These are phyloP conservation scores for Yarrowia keelungensis DNA, from an alignment of 805 yeast species.

Conservation along the genomic window DNA sequence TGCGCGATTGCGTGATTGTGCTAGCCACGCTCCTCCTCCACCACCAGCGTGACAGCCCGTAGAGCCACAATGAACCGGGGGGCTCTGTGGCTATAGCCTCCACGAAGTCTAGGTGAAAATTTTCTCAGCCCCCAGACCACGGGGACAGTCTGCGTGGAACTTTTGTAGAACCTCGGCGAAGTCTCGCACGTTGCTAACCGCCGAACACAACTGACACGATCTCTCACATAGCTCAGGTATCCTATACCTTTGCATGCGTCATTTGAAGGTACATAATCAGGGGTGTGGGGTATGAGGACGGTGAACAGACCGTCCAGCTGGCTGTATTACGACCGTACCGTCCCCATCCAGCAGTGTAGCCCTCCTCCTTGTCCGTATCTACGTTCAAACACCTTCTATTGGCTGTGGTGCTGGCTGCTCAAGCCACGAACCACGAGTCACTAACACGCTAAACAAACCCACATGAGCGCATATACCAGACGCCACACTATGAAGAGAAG, in stretches of 20 bases:
- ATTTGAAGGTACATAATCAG: conserved; percentile 6
- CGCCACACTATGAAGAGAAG: not conserved
- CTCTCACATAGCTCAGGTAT: no score
- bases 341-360: no score
- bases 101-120: not conserved
- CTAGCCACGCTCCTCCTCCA: conserved; percentile 18
- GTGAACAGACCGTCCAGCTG: no score
- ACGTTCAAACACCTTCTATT: not conserved
- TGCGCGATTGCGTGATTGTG: conserved; percentile 13
- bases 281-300: conserved; percentile 7
- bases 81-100: conserved; percentile 10
- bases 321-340: no score
- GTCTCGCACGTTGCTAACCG: not conserved
- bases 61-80: not conserved
- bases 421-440: conserved; percentile 36
- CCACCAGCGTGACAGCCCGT: not conserved
- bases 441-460: not conserved
- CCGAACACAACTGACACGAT: not conserved
- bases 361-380: no score
- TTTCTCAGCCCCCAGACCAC: conserved; percentile 9
- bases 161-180: not conserved
- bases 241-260: not conserved
- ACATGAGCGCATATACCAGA: conserved; percentile 16
- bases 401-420: conserved; percentile 16
- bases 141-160: not conserved